Conservation (phyloP, 768 basidiomycete species). For the Serendipita sp. region DNA sequence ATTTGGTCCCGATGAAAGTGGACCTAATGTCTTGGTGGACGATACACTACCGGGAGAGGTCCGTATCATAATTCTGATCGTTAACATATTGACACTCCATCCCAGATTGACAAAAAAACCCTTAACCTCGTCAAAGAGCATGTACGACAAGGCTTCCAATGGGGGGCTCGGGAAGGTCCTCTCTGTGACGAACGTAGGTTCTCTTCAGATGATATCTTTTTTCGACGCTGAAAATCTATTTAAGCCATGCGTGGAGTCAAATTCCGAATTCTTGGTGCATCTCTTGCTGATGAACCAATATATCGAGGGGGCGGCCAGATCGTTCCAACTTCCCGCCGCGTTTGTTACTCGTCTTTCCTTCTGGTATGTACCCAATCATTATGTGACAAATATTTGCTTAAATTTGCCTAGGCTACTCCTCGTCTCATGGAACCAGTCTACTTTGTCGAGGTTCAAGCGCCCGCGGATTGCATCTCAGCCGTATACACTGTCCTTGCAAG, state of each 20-base stretch:
- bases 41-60: slow-evolving; percentile 93
- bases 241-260: slow-evolving; percentile 97
- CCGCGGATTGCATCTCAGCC: slow-evolving; percentile 95
- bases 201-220: neutral
- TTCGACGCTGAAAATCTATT: neutral
- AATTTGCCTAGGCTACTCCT: slow-evolving; percentile 58
- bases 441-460: slow-evolving; percentile 98
- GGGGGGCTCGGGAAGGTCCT: slow-evolving; percentile 96
- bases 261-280: slow-evolving; percentile 88
- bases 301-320: slow-evolving; percentile 97
- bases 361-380: slow-evolving; percentile 46
- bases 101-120: slow-evolving; percentile 81
- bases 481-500: slow-evolving; percentile 98
- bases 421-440: slow-evolving; percentile 94
- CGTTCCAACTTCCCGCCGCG: slow-evolving; percentile 94
- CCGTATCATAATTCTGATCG: slow-evolving; percentile 11
- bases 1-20: slow-evolving; percentile 92
- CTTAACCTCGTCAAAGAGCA: slow-evolving; percentile 81
- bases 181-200: slow-evolving; percentile 94
- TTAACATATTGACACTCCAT: neutral
- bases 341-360: slow-evolving; percentile 97
- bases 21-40: slow-evolving; percentile 84
- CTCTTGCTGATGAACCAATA: slow-evolving; percentile 86
- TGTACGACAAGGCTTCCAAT: slow-evolving; percentile 98
- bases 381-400: neutral